Conservation (phyloP, 192 early-diverging fungal species). For the Powellomyces hirtus region DNA sequence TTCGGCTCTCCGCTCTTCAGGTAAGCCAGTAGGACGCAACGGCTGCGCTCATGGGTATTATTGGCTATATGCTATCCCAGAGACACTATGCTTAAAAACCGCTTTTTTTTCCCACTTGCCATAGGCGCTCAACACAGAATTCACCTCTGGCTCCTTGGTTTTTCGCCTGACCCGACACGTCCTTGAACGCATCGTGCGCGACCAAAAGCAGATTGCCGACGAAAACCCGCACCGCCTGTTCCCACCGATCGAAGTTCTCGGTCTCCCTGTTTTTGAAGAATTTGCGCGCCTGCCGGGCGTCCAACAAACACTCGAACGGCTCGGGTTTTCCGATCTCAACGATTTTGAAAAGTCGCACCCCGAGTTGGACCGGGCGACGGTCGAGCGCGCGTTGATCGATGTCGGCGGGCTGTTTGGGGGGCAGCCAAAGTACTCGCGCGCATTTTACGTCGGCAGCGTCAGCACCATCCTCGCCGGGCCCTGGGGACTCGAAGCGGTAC, state of each 20-base stretch:
- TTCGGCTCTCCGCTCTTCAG: conserved; percentile 13
- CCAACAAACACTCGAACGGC: conserved; percentile 17
- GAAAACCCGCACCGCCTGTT: no score
- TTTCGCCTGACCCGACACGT: conserved; percentile 18
- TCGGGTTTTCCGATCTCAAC: conserved; percentile 11
- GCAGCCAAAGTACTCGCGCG: conserved; percentile 1
- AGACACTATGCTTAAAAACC: neutral
- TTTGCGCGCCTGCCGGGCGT: conserved; percentile 18
- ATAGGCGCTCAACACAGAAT: conserved; percentile 25
- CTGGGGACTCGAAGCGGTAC: conserved; percentile 12
- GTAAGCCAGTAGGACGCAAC: neutral
- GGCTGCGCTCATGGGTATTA: no score
- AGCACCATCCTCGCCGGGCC: conserved; percentile 7
- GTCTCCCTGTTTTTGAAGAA: conserved; percentile 26
- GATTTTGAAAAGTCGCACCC: conserved; percentile 19
- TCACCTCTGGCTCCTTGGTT: conserved; percentile 6
- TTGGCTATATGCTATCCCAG: no score
- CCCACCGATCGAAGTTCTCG: conserved; percentile 23
- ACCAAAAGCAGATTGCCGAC: neutral
- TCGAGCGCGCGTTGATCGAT: conserved; percentile 17
- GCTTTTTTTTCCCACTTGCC: neutral
- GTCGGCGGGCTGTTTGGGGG: conserved; percentile 15
- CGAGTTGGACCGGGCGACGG: conserved; percentile 5
- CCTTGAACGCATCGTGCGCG: conserved; percentile 9
- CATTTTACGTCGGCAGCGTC: conserved; percentile 12